phyloP scores from a whole-genome alignment of 306 rosid genomes.

The Canavalia gladiata region DNA sequence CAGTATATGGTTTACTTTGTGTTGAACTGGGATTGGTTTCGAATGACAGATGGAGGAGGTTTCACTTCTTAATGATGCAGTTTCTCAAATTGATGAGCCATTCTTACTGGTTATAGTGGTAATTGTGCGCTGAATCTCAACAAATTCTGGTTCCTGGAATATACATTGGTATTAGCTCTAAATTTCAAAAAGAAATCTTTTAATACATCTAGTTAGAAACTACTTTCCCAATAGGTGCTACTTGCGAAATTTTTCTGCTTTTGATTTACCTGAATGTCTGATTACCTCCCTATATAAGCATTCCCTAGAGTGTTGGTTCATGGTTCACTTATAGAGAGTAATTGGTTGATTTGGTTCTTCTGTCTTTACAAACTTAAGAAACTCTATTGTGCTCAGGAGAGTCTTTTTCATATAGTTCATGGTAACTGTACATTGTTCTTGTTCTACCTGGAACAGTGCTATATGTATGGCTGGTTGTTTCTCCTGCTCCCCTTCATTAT shows the following conservation, averaged over 20 bases:
- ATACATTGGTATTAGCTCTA: conserved; percentile 99
- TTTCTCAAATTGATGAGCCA: conserved; percentile 96
- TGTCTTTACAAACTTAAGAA: conserved; percentile 38
- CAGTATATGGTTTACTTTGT: conserved; percentile 46
- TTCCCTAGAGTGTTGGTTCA: conserved; percentile 2
- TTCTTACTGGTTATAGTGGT: conserved; percentile 99
- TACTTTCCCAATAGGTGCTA: conserved; percentile 32
- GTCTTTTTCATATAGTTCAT: conserved; percentile 18
- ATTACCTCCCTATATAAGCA: conserved; percentile 33
- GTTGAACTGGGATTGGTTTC: conserved; percentile 60
- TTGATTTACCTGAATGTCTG: conserved; percentile 29
- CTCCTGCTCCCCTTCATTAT: neutral
- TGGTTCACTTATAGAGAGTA: conserved; percentile 23
- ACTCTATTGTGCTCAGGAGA: conserved; percentile 4
- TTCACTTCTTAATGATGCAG: conserved; percentile 88
- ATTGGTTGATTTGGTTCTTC: conserved; percentile 8
- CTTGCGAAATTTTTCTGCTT: conserved; percentile 18
- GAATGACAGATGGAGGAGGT: conserved; percentile 97
- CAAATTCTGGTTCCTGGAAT: conserved; percentile 99
- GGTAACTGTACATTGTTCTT: conserved; percentile 34
- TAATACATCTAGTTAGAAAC: conserved; percentile 47
- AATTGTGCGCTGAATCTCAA: conserved; percentile 99
- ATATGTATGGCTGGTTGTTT: conserved; percentile 14
- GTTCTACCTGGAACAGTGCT: conserved; percentile 40
- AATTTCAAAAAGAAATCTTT: conserved; percentile 73